Percentiles rank a stretch among this genome's conserved stretches.
Conservation (phyloP, 2,329 filamentous ascomycete genomes). For the Pyrenochaeta sp. region DNA sequence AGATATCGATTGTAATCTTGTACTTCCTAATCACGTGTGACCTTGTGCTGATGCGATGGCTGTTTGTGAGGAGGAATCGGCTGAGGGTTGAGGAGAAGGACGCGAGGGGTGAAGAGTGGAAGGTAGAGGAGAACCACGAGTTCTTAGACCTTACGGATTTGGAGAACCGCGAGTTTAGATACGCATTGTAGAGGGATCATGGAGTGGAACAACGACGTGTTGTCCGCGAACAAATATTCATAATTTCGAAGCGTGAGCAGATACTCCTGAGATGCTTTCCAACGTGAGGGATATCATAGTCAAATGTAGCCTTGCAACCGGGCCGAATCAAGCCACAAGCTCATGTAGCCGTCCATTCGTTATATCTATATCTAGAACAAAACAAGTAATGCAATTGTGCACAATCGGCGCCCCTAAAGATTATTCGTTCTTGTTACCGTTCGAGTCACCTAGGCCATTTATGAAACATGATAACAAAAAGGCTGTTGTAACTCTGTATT, state of each 20-base stretch:
- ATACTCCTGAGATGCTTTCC: background rate
- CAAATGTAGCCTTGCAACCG: background rate
- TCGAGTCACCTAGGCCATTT: background rate
- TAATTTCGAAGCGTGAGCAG: background rate
- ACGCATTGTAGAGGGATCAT: constrained; percentile 16
- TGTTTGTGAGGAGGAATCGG: constrained; percentile 26
- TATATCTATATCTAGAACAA: no score
- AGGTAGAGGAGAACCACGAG: constrained; percentile 26
- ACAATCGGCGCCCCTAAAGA: no score
- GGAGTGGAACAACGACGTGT: background rate
- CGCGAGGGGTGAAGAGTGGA: constrained; percentile 15
- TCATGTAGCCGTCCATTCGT: no score
- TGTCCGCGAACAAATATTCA: background rate
- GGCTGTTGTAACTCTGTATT: background rate
- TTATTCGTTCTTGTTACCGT: no score
- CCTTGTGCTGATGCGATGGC: constrained; percentile 27
- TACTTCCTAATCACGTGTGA: constrained; percentile 45
- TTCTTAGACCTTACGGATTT: constrained; percentile 29
- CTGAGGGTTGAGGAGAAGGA: constrained; percentile 19
- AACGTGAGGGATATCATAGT: background rate
- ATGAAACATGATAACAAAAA: background rate
- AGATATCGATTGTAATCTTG: constrained; percentile 53
- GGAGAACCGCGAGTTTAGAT: constrained; percentile 30
- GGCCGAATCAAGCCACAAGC: background rate
- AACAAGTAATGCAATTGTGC: no score